Evolutionary conservation across 1,284 basidiomycete species (phyloP), one percentile per base, ranked within the genome.

Genomic region (Marasmius oreades): DNA sequence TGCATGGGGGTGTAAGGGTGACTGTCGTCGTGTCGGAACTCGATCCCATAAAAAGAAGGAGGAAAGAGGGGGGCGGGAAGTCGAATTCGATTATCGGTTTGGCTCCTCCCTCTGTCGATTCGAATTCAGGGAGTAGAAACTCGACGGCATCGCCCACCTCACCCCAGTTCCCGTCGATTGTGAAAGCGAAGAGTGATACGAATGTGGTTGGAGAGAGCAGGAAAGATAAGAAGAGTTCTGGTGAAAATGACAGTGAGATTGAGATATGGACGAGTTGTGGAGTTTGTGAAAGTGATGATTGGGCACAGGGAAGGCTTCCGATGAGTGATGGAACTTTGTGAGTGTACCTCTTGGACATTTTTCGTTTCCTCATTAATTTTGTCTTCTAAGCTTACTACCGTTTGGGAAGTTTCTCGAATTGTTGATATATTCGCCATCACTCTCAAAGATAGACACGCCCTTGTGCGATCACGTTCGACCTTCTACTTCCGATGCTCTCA

Each of bases 331-430:
- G 81, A 16, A 73, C 83, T 14, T 84, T 76, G 86, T 87, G 64
- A 61, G 84, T 69, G 1, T 26, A 8, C 6, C 28, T 28, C 34
- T 46, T 7, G 52, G 42, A 36, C 43, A 47, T 46, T 24, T 22
- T n/a, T 55, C n/a, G n/a, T n/a, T 42, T 23, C 6, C 26, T 5
- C 33, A 10, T 46, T 10, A n/a, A 28, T 56, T 36, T 52, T 37
- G 20, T 33, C n/a, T 46, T 20, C 39, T 10, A 50, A 78, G 76
- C 50, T 59, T 79, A 5, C 68, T 81, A 36, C 88, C 86, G 0
- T 87, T 83, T 60, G 82, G 77, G 8, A 90, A 88, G 66, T 88
- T 79, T 64, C 70, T 88, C 12, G 86, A 89, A 66, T 67, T 88
- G 2, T 69, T 88, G 4, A 65, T 86, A 6, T 88, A 88, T 66